Evolutionary conservation across 306 rosid genomes (phyloP), one percentile per base, ranked within the genome.

Genomic region (Prosopis cineraria): DNA sequence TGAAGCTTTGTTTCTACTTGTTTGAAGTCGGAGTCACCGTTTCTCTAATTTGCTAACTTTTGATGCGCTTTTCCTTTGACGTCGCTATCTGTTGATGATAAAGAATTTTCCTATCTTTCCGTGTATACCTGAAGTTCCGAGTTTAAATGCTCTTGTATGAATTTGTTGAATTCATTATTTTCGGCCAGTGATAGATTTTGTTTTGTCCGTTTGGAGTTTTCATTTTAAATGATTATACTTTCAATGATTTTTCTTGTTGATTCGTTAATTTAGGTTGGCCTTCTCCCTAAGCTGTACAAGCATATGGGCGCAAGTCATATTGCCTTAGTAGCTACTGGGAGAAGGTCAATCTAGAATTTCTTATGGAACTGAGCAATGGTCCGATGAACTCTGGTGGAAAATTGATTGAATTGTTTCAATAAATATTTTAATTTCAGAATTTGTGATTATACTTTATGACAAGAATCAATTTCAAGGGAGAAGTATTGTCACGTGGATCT

Each of bases 131-230:
- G 63, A 40, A 59, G 79, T 64, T 67, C 22, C 44, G 10, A 31
- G 6, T 75, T 75, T 37, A 29, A 69, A 10, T 60, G 20, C 10
- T 43, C 6, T 36, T 37, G 74, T 45, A 29, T 68, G 56, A 43
- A 55, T 14, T 3, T 55, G 11, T 80, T 75, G 67, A 20, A 48
- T 75, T 62, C 40, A 1, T 60, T 37, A 30, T 70, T 81, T 75
- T 44, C 47, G 30, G 72, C 59, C 24, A 6, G 24, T 48, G 66
- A 45, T n/a, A 47, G 64, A 33, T 10, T 75, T 40, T 60, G 9
- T 48, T 19, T 19, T 4, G 6, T 56, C 44, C 29, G 36, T 31
- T 11, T 79, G 24, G 68, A 75, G 20, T 20, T 60, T 68, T 29
- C 7, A 14, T 10, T 59, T 69, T 75, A 56, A 75, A 65, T 34